Base-by-base conservation (phyloP, 2,329 filamentous ascomycete genomes). In the Gaeumannomyces tritici region DNA sequence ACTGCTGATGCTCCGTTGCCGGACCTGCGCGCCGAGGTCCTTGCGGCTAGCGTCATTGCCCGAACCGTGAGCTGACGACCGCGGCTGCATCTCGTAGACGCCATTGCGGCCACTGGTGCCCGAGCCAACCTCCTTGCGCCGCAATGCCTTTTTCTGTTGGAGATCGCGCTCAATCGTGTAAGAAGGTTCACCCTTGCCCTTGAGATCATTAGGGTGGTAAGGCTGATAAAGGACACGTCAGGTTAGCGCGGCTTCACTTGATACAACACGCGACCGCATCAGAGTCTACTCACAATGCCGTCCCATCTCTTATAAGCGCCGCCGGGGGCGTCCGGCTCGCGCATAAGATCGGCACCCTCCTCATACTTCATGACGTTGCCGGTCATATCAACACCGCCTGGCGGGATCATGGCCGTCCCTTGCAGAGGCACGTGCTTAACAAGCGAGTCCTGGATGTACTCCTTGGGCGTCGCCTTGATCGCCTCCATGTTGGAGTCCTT, bases 341-440 rank as follows among this genome's bases (percentile, higher is more conserved):
- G 81, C 88, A 93, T 92, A 71, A 96, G 79, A 70, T 96, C 91
- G 2, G 88, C 82, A n/a, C 92, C 92, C 70, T 97, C 92, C 69
- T 91, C 80, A 69, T 97, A 97, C 31, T 87, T 67, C 79, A 96
- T 90, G 13, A 82, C 77, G 61, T 85, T 81, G 3, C 93, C 93
- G 62, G 84, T 80, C 24, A 82, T 75, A 71, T 96, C 92, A 1
- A 75, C 75, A 67, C 82, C 75, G 27, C 93, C 92, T 0, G 89
- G 86, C 1, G 93, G 90, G n/a, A 95, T 83, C 24, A 78, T 78
- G 1, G 92, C 89, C 0, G 87, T 88, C 3, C 92, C 93, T 70
- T 96, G 90, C 0, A 97, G 78, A 0, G 93, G 93, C 18, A 89
- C 84, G 70, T 95, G 90, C 66, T 80, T 85, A 35, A 80, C 74